Conservation (phyloP, 1,284 basidiomycete species). For the Calocybe gambosa region DNA sequence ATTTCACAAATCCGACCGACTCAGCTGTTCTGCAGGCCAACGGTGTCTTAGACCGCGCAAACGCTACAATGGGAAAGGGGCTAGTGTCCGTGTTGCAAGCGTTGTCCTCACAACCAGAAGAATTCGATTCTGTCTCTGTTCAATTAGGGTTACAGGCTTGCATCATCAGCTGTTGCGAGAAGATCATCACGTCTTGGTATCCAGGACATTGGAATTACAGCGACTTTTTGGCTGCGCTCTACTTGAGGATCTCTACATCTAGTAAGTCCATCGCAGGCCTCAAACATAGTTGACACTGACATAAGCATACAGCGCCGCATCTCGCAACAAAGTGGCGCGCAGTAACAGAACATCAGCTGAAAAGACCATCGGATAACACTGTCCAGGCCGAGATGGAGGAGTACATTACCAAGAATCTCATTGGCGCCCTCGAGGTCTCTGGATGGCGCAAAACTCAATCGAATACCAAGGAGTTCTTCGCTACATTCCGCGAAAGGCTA, state of each 20-base stretch:
- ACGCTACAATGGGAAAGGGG: conserved; percentile 9
- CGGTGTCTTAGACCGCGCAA: conserved; percentile 10
- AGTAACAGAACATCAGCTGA: conserved; percentile 18
- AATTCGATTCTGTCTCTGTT: conserved; percentile 33
- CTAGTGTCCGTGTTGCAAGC: conserved; percentile 8
- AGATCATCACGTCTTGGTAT: conserved; percentile 41
- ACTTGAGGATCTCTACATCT: conserved; percentile 22
- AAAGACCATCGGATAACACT: conserved; percentile 8
- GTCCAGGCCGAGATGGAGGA: conserved; percentile 14
- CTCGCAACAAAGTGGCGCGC: conserved; percentile 19
- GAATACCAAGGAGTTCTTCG: conserved; percentile 6
- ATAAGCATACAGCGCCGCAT: conserved; percentile 8
- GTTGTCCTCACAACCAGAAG: conserved; percentile 9
- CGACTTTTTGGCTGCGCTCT: conserved; percentile 23
- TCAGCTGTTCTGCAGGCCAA: not conserved
- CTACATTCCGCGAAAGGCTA: conserved; percentile 12
- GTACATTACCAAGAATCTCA: conserved; percentile 13
- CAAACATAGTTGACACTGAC: not conserved
- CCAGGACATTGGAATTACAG: conserved; percentile 27
- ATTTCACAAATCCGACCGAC: conserved; percentile 3
- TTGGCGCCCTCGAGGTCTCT: conserved; percentile 11
- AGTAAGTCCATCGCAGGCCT: conserved; percentile 14
- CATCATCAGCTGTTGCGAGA: conserved; percentile 32
- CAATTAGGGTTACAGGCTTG: conserved; percentile 43
- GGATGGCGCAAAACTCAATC: conserved; percentile 12